Evolutionary conservation across 2,329 filamentous ascomycete genomes (phyloP), one percentile per base, ranked within the genome.

Genomic region (Alternaria conjuncta): DNA sequence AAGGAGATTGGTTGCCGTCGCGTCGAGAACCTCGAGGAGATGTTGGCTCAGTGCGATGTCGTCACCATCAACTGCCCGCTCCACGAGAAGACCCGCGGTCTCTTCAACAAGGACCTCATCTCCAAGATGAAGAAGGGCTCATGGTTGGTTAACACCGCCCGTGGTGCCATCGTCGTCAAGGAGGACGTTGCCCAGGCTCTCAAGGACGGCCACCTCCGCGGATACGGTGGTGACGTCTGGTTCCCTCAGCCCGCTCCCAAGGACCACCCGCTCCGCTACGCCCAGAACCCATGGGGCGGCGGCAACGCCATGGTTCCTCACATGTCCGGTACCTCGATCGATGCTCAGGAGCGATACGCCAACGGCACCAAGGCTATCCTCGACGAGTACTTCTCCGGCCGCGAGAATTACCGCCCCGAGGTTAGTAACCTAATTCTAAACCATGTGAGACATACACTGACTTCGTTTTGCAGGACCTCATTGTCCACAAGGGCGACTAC

Each of bases 21-120:
- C 67, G 94, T 98, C 64, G 91, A 95, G 53, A 88, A 81, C 77
- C 90, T 99, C 77, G 94, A 97, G 87, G 95, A 98, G 82, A 91
- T 99, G 89, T 84, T 99, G 67, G 87, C 88, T 44, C 93, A 97
- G 87, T 98, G 95, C 82, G 96, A 98, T 75, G 88, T 98, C 67
- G 95, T 99, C 83, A 99, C 96, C 80, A 98, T 99, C 86, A 99
- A 99, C 90, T 97, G 94, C 88, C 96, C 96, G 57, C 89, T 99
- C 69, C 96, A 99, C 87, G 95, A 98, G 88, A 97, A 96, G 89
- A 99, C 96, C 36, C 88, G 90, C 67, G 95, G 95, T 73, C 84
- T 99, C 69, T 98, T 98, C 88, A 97, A 98, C 91, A 97, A 97
- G 91, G 93, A 98, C 53, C 87, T 98, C 77, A 95, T 98, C 80